Percentiles rank a stretch among this genome's conserved stretches.
phyloP scores from a whole-genome alignment of 257 asterid genomes.

The Solanum bukasovii region DNA sequence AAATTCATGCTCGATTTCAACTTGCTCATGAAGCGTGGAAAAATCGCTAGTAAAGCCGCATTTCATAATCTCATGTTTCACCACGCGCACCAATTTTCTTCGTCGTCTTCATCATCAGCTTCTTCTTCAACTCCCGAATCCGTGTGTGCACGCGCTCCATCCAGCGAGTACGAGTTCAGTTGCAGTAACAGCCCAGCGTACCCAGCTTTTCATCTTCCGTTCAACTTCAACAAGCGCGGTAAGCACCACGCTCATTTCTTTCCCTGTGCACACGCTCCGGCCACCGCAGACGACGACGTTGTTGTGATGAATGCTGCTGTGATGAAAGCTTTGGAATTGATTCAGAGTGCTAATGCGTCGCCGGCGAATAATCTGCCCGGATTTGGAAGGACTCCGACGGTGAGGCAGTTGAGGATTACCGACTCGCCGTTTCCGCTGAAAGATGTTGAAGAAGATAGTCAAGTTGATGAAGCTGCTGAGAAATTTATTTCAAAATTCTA shows the following conservation, averaged over 20 bases:
- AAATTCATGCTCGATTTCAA: conserved; percentile 51
- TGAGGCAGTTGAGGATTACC: conserved; percentile 63
- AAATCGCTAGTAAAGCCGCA: conserved; percentile 69
- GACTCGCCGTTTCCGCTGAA: conserved; percentile 55
- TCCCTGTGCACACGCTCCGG: conserved; percentile 10
- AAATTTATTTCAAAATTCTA: conserved; percentile 48
- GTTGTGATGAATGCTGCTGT: conserved; percentile 16
- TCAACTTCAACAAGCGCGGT: conserved; percentile 33
- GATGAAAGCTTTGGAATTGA: conserved; percentile 29
- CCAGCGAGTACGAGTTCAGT: conserved; percentile 64
- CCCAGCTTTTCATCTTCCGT: conserved; percentile 28
- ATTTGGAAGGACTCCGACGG: conserved; percentile 60
- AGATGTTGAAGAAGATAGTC: conserved; percentile 24
- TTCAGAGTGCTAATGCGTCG: conserved; percentile 36
- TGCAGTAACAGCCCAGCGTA: conserved; percentile 64
- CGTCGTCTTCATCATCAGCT: conserved; percentile 11
- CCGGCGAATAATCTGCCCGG: conserved; percentile 54
- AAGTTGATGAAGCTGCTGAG: conserved; percentile 60
- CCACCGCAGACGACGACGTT: conserved; percentile 15
- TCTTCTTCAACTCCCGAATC: conserved; percentile 14
- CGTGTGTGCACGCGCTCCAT: conserved; percentile 6
- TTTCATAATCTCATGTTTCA: conserved; percentile 61
- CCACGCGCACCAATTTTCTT: conserved; percentile 26
- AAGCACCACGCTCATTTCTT: conserved; percentile 16
- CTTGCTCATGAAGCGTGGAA: conserved; percentile 67